Evolutionary conservation across 1,139 yeast species (phyloP).

Genomic region (Sugiyamaella castrensis): DNA sequence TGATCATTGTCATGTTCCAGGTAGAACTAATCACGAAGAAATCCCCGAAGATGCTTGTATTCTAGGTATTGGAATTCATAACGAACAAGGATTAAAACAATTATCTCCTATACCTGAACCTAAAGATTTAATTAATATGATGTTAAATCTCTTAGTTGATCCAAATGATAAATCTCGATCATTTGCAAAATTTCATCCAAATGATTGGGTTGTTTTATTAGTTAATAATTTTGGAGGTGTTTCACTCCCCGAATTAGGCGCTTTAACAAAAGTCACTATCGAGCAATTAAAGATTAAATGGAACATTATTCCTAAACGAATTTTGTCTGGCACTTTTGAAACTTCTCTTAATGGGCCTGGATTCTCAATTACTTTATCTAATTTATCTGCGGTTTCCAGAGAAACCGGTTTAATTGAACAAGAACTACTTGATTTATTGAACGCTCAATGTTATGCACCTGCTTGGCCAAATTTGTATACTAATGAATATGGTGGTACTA

Average conservation of each 20-base stretch:
- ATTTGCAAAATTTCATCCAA: constrained; percentile 39
- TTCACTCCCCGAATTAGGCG: constrained; percentile 45
- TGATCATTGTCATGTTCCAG: constrained; percentile 50
- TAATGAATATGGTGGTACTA: background rate
- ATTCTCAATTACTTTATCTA: constrained; percentile 47
- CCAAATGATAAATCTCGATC: constrained; percentile 41
- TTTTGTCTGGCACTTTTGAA: constrained; percentile 46
- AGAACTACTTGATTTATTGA: constrained; percentile 11
- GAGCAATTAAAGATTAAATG: constrained; percentile 40
- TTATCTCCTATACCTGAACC: constrained; percentile 40
- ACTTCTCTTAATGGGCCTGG: constrained; percentile 53
- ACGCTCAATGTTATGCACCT: constrained; percentile 16
- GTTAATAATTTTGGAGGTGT: constrained; percentile 53
- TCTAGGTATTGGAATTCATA: constrained; percentile 51
- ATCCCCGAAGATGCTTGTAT: constrained; percentile 30
- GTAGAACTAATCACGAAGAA: constrained; percentile 40
- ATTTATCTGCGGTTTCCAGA: constrained; percentile 22
- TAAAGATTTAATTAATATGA: constrained; percentile 38
- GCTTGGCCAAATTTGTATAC: constrained; percentile 18
- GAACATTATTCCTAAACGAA: constrained; percentile 41
- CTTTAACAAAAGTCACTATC: constrained; percentile 36
- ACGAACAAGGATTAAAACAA: constrained; percentile 47
- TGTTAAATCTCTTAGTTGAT: constrained; percentile 42
- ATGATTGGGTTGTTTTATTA: constrained; percentile 42
- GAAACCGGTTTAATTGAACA: constrained; percentile 1